Base-by-base conservation (phyloP, 768 basidiomycete species). In the Chlorophyllum brunneum region DNA sequence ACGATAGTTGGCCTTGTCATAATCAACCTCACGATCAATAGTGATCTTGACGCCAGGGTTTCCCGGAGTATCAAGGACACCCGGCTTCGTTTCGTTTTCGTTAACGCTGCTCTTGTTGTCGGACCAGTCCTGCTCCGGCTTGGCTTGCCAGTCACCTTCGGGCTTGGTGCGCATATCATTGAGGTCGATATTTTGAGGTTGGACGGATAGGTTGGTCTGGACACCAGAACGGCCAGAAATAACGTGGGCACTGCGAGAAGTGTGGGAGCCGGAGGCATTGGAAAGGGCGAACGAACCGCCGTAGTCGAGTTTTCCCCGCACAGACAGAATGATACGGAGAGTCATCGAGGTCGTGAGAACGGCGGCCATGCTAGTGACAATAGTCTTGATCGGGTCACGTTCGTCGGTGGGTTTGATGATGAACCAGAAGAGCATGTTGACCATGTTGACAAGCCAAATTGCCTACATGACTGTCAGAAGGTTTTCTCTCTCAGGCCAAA, bases 291-390 rank as follows among this genome's bases (percentile, higher is more conserved):
- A 92, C 39, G 76, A 73, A 18, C 90, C 90, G 36, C 90, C 90
- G 36, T 78, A 67, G 20, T 71, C 76, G 65, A 92, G 86, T 22
- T 80, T 65, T n/a, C 89, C 90, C 49, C 87, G 83, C 45, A 92
- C 85, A 56, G 81, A 79, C 60, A 93, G 86, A 57, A 93, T 76
- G 73, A 93, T 90, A 59, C 90, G 88, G 62, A 92, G 83, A 27
- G 83, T 80, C 91, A 92, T 92, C 15, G 90, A 89, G 34, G 88
- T 84, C 24, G 91, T 92, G 54, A 92, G 81, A 29, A 92, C 89
- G 8, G 86, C 88, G 1, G 91, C 80, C 86, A 93, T 92, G 70
- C 58, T 59, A 41, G 88, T 88, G 37, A 91, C 81, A 63, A 91
- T 88, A 30, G 90, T 92, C 64, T 80, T 85, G 74, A 92, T 80